These are phyloP conservation scores for Clohesyomyces aquaticus DNA, from an alignment of 495 filamentous ascomycete species.

Conservation along the genomic window DNA sequence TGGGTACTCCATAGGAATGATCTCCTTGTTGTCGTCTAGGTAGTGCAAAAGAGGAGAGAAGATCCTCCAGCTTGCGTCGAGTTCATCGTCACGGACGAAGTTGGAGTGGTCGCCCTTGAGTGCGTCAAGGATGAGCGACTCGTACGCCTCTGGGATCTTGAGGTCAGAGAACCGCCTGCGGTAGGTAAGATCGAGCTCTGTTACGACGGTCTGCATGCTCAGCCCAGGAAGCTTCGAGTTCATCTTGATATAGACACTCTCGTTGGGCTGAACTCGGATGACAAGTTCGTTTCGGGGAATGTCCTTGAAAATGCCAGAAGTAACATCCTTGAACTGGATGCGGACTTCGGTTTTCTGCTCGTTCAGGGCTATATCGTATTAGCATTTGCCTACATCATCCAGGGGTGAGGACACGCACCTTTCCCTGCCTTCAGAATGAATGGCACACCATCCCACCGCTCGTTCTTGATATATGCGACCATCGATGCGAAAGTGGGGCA, in stretches of 20 bases:
- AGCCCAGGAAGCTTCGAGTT: slow-evolving; percentile 98
- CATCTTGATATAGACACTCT: slow-evolving; percentile 99
- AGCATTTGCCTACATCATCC: not conserved
- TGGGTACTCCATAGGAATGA: slow-evolving; percentile 99
- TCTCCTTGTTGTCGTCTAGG: slow-evolving; percentile 97
- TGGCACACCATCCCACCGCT: slow-evolving; percentile 98
- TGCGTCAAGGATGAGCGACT: slow-evolving; percentile 94
- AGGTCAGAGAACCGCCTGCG: slow-evolving; percentile 97
- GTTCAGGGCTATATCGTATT: slow-evolving; percentile 67
- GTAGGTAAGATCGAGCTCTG: slow-evolving; percentile 98
- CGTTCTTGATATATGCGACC: slow-evolving; percentile 98
- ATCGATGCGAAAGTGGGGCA: slow-evolving; percentile 98
- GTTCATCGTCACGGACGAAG: slow-evolving; percentile 98
- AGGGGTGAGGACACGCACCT: slow-evolving; percentile 18
- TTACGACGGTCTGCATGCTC: slow-evolving; percentile 99
- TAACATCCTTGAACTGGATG: slow-evolving; percentile 99
- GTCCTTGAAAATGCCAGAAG: slow-evolving; percentile 99
- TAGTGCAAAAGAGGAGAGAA: slow-evolving; percentile 98
- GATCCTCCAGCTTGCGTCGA: slow-evolving; percentile 98
- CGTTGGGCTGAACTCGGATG: slow-evolving; percentile 98
- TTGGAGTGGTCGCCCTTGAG: slow-evolving; percentile 99
- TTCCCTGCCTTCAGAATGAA: slow-evolving; percentile 99
- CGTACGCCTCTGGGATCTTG: slow-evolving; percentile 99
- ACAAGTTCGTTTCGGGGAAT: slow-evolving; percentile 99
- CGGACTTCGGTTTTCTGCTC: slow-evolving; percentile 99